These are phyloP conservation scores for Apiotrichum veenhuisii DNA, from an alignment of 1,284 basidiomycete genomes.

Conservation along the genomic window DNA sequence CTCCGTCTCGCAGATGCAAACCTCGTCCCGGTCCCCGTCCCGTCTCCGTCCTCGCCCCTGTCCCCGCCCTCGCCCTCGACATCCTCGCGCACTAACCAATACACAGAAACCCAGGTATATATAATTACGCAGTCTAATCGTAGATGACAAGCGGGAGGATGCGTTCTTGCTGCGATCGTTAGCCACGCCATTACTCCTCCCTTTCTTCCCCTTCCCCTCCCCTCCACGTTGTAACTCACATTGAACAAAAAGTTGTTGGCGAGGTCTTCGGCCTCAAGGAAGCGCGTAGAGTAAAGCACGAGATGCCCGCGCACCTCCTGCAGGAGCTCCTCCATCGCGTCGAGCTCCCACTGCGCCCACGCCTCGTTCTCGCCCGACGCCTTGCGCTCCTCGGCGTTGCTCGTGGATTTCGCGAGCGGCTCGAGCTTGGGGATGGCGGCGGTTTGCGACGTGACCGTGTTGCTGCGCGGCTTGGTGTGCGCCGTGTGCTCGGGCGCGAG, in stretches of 20 bases:
- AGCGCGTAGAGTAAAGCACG: slow-evolving; percentile 77
- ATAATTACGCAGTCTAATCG: no score
- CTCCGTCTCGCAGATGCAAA: no score
- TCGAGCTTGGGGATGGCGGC: background rate
- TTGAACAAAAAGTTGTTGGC: slow-evolving; percentile 88
- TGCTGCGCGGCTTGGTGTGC: background rate
- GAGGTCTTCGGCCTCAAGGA: slow-evolving; percentile 79
- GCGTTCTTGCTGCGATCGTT: slow-evolving; percentile 60
- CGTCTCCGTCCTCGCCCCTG: no score
- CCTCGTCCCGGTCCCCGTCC: no score
- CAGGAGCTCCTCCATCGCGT: slow-evolving; percentile 81
- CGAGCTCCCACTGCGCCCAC: slow-evolving; percentile 74
- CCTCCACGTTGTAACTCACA: slow-evolving; percentile 37
- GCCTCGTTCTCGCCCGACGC: slow-evolving; percentile 60
- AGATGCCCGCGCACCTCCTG: slow-evolving; percentile 74
- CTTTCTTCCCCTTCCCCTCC: no score
- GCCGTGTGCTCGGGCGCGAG: background rate
- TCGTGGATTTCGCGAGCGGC: background rate
- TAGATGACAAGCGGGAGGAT: slow-evolving; percentile 51
- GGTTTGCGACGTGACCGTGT: background rate
- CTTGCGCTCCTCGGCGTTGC: slow-evolving; percentile 19
- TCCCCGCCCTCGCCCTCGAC: no score
- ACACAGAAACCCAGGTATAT: no score
- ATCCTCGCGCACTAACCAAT: no score
- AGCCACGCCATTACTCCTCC: no score